These are phyloP conservation scores for Coniochaeta pulveracea DNA, from an alignment of 2,329 filamentous ascomycete genomes.

Conservation along the genomic window DNA sequence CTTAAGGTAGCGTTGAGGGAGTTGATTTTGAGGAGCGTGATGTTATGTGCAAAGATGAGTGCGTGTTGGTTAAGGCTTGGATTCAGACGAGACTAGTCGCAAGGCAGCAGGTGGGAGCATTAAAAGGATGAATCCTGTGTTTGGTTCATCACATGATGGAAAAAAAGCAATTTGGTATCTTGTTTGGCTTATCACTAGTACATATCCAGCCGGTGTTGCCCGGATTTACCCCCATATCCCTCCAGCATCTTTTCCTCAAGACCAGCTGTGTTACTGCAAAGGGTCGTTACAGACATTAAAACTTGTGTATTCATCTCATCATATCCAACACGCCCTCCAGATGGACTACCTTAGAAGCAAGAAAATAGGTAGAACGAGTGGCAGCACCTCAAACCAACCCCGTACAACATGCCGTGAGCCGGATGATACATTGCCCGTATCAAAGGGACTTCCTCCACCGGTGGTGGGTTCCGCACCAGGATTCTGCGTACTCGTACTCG, in stretches of 20 bases:
- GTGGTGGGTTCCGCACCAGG: background rate
- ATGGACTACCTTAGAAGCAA: conserved; percentile 2
- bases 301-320: too few species aligned
- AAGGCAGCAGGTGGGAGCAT: background rate
- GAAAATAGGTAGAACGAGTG: background rate
- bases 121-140: background rate
- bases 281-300: too few species aligned
- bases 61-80: background rate
- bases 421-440: conserved; percentile 4
- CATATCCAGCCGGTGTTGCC: too few species aligned
- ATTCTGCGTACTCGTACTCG: background rate
- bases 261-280: too few species aligned
- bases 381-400: background rate
- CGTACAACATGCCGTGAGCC: background rate
- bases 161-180: conserved; percentile 4
- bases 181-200: background rate
- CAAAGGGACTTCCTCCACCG: conserved; percentile 11
- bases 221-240: too few species aligned
- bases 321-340: background rate
- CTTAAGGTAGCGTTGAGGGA: conserved; percentile 8
- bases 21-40: background rate
- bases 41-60: background rate
- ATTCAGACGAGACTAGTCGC: too few species aligned
- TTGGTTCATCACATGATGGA: background rate
- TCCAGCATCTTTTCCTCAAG: too few species aligned